Percentiles rank a stretch among this genome's conserved stretches.
Conservation (phyloP, 495 filamentous ascomycete species). For the Penicillium dipodomyicola region DNA sequence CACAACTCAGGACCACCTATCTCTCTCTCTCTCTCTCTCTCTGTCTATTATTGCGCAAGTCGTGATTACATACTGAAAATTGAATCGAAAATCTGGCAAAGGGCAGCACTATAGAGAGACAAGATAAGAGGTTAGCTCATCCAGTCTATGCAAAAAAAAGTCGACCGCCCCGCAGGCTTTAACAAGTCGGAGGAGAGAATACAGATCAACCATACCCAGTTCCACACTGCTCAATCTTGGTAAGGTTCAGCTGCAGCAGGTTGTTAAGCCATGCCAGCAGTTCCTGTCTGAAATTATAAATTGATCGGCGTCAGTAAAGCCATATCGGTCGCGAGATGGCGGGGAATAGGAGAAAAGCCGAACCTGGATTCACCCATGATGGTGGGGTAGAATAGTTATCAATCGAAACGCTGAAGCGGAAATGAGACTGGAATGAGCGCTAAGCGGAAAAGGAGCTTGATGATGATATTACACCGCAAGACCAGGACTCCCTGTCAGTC, state of each 20-base stretch:
- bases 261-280: slow-evolving; percentile 95
- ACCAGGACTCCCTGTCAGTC: slow-evolving; percentile 20
- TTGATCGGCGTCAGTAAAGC: slow-evolving; percentile 8
- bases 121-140: slow-evolving; percentile 21
- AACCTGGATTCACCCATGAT: slow-evolving; percentile 60
- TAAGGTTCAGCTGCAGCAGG: slow-evolving; percentile 94
- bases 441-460: slow-evolving; percentile 7
- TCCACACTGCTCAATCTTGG: slow-evolving; percentile 98
- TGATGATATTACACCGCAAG: slow-evolving; percentile 9
- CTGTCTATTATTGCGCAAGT: not conserved
- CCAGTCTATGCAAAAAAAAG: not conserved
- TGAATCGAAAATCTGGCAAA: slow-evolving; percentile 95
- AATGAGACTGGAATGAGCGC: slow-evolving; percentile 10
- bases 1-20: slow-evolving; percentile 2
- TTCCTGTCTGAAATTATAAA: slow-evolving; percentile 70
- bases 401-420: slow-evolving; percentile 9
- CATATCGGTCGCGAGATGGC: slow-evolving; percentile 5
- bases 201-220: slow-evolving; percentile 73
- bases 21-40: not conserved
- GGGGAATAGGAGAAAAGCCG: slow-evolving; percentile 27
- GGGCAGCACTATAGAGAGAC: slow-evolving; percentile 67
- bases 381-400: slow-evolving; percentile 38
- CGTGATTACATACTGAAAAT: slow-evolving; percentile 69
- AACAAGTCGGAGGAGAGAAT: slow-evolving; percentile 22
- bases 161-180: not conserved